phyloP scores from a whole-genome alignment of 257 asterid genomes.

The Thymus quinquecostatus region DNA sequence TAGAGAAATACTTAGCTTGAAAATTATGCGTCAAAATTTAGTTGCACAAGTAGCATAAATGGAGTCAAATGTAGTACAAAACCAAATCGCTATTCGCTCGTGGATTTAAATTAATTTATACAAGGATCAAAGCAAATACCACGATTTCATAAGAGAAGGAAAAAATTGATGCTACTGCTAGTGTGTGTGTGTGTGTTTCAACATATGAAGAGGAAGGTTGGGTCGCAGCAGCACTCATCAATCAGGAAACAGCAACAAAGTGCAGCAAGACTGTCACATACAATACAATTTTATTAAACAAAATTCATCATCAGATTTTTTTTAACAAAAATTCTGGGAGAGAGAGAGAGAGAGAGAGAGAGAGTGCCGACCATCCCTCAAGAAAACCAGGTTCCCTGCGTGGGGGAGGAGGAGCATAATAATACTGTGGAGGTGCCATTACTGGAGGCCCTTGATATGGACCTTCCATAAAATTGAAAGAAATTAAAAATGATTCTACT shows the following conservation, averaged over 20 bases:
- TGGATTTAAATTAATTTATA: too few species aligned
- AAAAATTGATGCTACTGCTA: too few species aligned
- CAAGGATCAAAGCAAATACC: too few species aligned
- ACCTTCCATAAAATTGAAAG: conserved; percentile 36
- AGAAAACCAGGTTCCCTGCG: conserved; percentile 65
- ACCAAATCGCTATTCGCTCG: too few species aligned
- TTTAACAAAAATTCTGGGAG: neutral
- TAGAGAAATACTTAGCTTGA: too few species aligned
- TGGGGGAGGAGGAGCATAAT: conserved; percentile 77
- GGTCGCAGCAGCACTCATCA: conserved; percentile 88
- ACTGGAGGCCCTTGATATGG: conserved; percentile 89
- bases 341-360: neutral
- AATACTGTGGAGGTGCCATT: conserved; percentile 88
- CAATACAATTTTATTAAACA: neutral
- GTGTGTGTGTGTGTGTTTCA: conserved; percentile 20
- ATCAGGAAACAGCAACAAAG: conserved; percentile 76
- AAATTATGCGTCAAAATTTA: too few species aligned
- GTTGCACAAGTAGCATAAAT: too few species aligned
- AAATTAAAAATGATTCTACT: neutral
- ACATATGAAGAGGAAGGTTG: conserved; percentile 62
- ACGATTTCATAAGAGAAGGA: too few species aligned
- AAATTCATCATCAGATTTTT: too few species aligned
- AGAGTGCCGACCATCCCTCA: conserved; percentile 65
- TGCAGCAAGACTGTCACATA: conserved; percentile 64
- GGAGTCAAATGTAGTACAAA: too few species aligned